Evolutionary conservation across 2,329 filamentous ascomycete genomes (phyloP).

Genomic region (Calycina herbarum): DNA sequence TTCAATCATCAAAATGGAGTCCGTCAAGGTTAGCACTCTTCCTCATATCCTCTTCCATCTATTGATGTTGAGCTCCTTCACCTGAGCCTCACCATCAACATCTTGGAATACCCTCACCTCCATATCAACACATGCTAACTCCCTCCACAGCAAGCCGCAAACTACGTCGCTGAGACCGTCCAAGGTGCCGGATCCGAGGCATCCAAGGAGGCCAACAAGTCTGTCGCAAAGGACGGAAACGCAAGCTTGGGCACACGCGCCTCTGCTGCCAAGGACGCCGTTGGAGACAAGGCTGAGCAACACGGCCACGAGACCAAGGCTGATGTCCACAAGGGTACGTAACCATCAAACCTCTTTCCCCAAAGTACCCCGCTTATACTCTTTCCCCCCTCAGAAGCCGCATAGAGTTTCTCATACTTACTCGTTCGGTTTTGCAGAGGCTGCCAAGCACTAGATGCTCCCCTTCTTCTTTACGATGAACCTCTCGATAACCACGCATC

Average conservation of each 20-base stretch:
- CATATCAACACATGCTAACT: conserved; percentile 2
- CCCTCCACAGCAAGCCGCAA: conserved; percentile 47
- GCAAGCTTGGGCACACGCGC: conserved; percentile 46
- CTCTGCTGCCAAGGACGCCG: conserved; percentile 52
- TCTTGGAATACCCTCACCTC: not conserved
- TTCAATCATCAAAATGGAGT: conserved; percentile 39
- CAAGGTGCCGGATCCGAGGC: conserved; percentile 49
- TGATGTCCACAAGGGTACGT: conserved; percentile 49
- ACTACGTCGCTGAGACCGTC: conserved; percentile 57
- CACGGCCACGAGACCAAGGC: conserved; percentile 49
- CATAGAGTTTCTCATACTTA: not conserved
- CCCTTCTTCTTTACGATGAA: not conserved
- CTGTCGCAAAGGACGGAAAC: conserved; percentile 52
- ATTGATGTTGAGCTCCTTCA: not conserved
- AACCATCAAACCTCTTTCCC: not conserved
- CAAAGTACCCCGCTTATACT: not conserved
- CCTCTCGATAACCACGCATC: not conserved
- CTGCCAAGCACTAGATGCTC: conserved; percentile 38
- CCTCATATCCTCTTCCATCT: not conserved
- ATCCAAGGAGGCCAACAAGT: conserved; percentile 61
- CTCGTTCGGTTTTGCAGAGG: conserved; percentile 30
- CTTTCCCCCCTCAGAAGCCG: not conserved
- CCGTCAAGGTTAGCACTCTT: conserved; percentile 35
- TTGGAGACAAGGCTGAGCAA: conserved; percentile 54
- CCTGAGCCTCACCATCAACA: not conserved